Evolutionary conservation across 2,329 filamentous ascomycete species (phyloP), one percentile per base, ranked within the genome.

Genomic region (Byssothecium circinans): DNA sequence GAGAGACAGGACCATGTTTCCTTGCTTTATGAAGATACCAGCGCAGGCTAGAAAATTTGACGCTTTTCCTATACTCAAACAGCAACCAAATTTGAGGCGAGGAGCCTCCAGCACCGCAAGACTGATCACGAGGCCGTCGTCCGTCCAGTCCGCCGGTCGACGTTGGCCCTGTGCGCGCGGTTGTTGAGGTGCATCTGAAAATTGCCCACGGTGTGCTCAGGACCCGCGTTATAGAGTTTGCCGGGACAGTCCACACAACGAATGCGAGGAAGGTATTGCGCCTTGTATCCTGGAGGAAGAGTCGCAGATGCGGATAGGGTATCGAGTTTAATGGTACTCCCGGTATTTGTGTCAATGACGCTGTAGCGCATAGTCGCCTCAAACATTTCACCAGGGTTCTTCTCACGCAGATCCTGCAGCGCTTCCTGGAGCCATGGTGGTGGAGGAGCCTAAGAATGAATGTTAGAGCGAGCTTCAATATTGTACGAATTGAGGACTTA

Each of bases 151-250:
- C 69, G 61, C 42, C 59, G 66, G n/a, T 65, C 63, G 15, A 72
- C 69, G 22, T 64, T 69, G 32, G 56, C 54, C 52, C 60, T 61
- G 45, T 99, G 94, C 43, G 81, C 78, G 35, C 88, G 83, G 71
- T 96, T 96, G 71, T 86, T 89, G 40, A 97, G 77, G 74, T 99
- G 94, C 1, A 95, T 84, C 72, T 96, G 89, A 54, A 99, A 99
- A 65, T 96, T 95, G 37, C 86, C 86, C 4, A 92, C 88, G 2
- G 90, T 91, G 68, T 82, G 87, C 19, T 87, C 89, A 0, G 91
- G 90, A 0, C 91, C 89, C 0, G 91, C 89, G 0, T 91, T 96
- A 71, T 99, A 99, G 10, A 96, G 77, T 71, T 96, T 97, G 23
- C 89, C 90, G 0, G 90, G 89, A 68, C 94, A 97, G 70, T 99